These are phyloP conservation scores for Fusarium robinianum DNA, from an alignment of 2,329 filamentous ascomycete species.

Conservation along the genomic window DNA sequence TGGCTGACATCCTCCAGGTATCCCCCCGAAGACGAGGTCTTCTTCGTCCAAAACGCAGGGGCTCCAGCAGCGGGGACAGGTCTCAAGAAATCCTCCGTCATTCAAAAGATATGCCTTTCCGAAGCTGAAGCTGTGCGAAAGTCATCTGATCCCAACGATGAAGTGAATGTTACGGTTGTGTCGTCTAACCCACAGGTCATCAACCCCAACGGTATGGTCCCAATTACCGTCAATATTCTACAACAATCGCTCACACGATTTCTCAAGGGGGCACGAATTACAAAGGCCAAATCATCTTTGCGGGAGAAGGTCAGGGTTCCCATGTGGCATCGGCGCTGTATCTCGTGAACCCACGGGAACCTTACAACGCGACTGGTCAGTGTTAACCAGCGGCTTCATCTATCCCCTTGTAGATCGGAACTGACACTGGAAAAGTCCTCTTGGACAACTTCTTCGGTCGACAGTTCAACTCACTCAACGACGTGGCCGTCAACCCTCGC, in stretches of 20 bases:
- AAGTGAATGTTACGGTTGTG: slow-evolving; percentile 50
- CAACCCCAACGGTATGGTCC: slow-evolving; percentile 53
- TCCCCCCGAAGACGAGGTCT: slow-evolving; percentile 54
- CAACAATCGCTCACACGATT: background rate
- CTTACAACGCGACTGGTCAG: slow-evolving; percentile 56
- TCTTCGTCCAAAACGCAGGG: slow-evolving; percentile 59
- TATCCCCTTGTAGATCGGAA: accelerated
- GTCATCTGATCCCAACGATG: slow-evolving; percentile 22
- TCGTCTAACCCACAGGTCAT: slow-evolving; percentile 49
- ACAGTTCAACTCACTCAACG: slow-evolving; percentile 64
- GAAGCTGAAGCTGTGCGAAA: slow-evolving; percentile 44
- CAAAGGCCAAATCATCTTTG: slow-evolving; percentile 53
- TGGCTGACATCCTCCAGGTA: slow-evolving; percentile 33
- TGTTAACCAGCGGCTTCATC: accelerated
- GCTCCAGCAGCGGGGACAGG: slow-evolving; percentile 52
- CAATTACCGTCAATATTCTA: background rate
- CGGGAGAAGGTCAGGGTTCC: slow-evolving; percentile 55
- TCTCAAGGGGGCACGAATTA: slow-evolving; percentile 54
- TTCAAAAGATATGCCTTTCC: slow-evolving; percentile 54
- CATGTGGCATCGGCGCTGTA: slow-evolving; percentile 34
- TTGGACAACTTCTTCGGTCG: slow-evolving; percentile 64
- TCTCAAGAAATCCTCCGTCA: slow-evolving; percentile 54
- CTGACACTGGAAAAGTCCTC: slow-evolving; percentile 43
- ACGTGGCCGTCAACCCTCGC: slow-evolving; percentile 56
- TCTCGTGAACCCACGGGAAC: slow-evolving; percentile 40